Evolutionary conservation across 148 eudicot genomes (phyloP).

Genomic region (Oxyria digyna): DNA sequence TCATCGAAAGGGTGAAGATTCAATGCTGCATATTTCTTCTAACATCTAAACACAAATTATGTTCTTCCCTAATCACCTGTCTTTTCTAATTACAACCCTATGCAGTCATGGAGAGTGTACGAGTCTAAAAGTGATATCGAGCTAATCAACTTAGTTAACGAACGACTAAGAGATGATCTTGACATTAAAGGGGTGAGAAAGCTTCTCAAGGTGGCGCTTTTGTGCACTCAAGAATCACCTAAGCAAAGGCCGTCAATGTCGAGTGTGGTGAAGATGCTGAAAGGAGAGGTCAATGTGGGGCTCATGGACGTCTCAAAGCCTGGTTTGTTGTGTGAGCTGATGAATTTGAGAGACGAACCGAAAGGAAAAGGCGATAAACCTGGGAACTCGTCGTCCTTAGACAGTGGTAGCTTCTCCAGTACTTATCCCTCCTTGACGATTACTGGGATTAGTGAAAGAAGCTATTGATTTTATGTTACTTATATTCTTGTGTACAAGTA

Average conservation of each 20-base stretch:
- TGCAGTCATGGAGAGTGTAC: slow-evolving; percentile 54
- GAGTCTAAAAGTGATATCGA: slow-evolving; percentile 14
- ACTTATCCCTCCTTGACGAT: not conserved
- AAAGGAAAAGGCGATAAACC: not conserved
- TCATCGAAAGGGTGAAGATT: slow-evolving; percentile 55
- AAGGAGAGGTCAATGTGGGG: slow-evolving; percentile 35
- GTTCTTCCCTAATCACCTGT: no score
- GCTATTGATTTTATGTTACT: not conserved
- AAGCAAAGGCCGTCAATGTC: slow-evolving; percentile 67
- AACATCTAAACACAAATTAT: not conserved
- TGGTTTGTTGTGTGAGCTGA: slow-evolving; percentile 27
- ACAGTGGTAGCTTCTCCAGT: slow-evolving; percentile 5
- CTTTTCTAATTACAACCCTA: not conserved
- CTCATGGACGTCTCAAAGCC: slow-evolving; percentile 26
- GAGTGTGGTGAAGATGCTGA: slow-evolving; percentile 49
- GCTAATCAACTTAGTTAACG: slow-evolving; percentile 31
- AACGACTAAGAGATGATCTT: slow-evolving; percentile 30
- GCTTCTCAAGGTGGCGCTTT: slow-evolving; percentile 39
- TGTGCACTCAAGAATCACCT: slow-evolving; percentile 62
- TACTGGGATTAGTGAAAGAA: not conserved
- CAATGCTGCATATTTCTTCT: not conserved
- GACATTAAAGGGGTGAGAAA: slow-evolving; percentile 37
- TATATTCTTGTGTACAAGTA: no score
- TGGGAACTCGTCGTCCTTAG: slow-evolving; percentile 12
- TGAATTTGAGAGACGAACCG: slow-evolving; percentile 17